phyloP scores from a whole-genome alignment of 345 rosid genomes.

The Gossypium mustelinum region DNA sequence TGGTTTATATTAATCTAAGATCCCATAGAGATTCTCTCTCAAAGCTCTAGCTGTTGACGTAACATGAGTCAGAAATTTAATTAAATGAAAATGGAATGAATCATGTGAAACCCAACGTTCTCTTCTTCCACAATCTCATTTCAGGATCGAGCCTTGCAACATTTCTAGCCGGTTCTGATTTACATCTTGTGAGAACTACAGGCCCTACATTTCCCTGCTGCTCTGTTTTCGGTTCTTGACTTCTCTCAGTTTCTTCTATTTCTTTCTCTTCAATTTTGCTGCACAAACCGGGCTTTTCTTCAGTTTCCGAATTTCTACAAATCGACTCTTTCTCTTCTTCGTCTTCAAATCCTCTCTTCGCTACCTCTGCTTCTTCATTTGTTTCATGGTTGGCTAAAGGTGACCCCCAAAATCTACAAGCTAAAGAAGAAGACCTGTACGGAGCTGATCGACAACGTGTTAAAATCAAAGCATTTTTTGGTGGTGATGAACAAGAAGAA shows the following conservation, averaged over 20 bases:
- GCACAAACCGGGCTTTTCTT: slow-evolving; percentile 18
- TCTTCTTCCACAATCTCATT: slow-evolving; percentile 40
- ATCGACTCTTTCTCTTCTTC: slow-evolving; percentile 29
- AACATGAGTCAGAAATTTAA: neutral
- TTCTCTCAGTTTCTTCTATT: slow-evolving; percentile 18
- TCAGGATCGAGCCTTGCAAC: slow-evolving; percentile 52
- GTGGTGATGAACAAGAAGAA: slow-evolving; percentile 49
- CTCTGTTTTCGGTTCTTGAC: slow-evolving; percentile 19
- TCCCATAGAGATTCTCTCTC: slow-evolving; percentile 46
- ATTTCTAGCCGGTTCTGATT: slow-evolving; percentile 78
- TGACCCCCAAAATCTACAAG: slow-evolving; percentile 73
- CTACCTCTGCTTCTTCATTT: slow-evolving; percentile 24
- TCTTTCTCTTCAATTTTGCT: slow-evolving; percentile 29
- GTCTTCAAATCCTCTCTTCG: slow-evolving; percentile 1
- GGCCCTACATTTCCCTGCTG: slow-evolving; percentile 23
- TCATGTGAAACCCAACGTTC: slow-evolving; percentile 64
- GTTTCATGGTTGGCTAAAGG: slow-evolving; percentile 38
- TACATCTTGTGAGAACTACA: slow-evolving; percentile 61
- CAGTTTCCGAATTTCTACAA: slow-evolving; percentile 21
- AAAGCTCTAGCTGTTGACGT: slow-evolving; percentile 24
- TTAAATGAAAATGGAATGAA: neutral
- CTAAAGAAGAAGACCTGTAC: slow-evolving; percentile 72
- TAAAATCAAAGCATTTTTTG: slow-evolving; percentile 63
- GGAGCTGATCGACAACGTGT: slow-evolving; percentile 90
- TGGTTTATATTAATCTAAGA: slow-evolving; percentile 3